Evolutionary conservation across 345 rosid genomes (phyloP).

Genomic region (Mallotus nudiflorus): DNA sequence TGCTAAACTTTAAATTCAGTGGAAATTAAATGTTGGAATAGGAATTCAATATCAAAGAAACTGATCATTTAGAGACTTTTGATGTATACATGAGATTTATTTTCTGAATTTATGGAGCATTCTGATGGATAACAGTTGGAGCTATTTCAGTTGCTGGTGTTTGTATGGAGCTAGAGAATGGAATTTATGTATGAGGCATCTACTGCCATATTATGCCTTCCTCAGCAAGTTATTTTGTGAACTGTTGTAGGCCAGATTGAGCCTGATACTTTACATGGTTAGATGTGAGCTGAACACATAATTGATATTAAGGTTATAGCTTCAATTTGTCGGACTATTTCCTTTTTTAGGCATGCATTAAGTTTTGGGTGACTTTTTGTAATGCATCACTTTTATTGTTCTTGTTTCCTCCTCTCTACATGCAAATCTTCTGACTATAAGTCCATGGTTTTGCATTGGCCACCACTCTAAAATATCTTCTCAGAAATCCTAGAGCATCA

Average conservation of each 20-base stretch:
- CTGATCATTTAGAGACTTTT: background rate
- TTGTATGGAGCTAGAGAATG: background rate
- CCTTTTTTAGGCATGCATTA: background rate
- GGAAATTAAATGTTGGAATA: background rate
- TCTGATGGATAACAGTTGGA: background rate
- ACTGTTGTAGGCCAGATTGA: background rate
- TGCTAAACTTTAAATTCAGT: background rate
- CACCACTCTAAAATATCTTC: background rate
- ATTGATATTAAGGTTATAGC: constrained; percentile 2
- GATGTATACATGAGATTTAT: background rate
- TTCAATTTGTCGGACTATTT: background rate
- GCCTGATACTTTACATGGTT: background rate
- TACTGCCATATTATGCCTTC: constrained; percentile 1
- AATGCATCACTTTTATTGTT: background rate
- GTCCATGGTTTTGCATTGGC: background rate
- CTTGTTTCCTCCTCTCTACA: background rate
- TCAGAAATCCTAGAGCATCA: background rate
- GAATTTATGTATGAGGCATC: background rate
- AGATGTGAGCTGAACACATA: background rate
- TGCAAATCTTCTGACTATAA: background rate
- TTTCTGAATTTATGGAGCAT: background rate
- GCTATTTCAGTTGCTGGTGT: background rate
- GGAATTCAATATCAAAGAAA: background rate
- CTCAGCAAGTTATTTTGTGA: background rate
- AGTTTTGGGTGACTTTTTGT: background rate